Conservation (phyloP, 352 stramenopile genomes). For the Pythium vanterpoolii region DNA sequence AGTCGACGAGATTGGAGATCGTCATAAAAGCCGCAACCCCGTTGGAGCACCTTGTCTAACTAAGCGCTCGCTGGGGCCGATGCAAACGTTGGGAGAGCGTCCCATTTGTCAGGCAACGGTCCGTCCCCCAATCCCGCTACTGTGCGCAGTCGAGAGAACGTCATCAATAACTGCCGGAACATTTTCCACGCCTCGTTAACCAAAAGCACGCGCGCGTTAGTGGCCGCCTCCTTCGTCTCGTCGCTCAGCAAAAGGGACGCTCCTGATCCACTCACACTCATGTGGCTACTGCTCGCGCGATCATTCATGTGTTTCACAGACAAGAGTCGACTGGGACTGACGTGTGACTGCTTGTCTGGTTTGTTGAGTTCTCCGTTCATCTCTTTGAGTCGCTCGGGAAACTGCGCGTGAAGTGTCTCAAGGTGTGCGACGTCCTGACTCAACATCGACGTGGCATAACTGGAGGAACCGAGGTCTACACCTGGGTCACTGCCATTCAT, state of each 20-base stretch:
- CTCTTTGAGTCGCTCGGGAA: conserved; percentile 47
- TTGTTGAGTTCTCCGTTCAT: conserved; percentile 35
- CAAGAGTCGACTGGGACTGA: background rate
- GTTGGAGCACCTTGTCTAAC: background rate
- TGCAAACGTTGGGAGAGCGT: background rate
- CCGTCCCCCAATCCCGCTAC: conserved; percentile 47
- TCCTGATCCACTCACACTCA: conserved; percentile 14
- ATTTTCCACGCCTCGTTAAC: conserved; percentile 74
- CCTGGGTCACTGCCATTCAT: conserved; percentile 26
- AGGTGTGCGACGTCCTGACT: conserved; percentile 72
- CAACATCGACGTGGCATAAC: conserved; percentile 34
- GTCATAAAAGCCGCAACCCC: too few species aligned
- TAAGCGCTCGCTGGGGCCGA: background rate
- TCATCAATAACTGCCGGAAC: conserved; percentile 66
- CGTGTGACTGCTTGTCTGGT: conserved; percentile 5
- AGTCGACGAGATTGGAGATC: too few species aligned
- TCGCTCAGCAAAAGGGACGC: conserved; percentile 29
- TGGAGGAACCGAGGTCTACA: conserved; percentile 56
- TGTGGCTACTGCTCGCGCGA: conserved; percentile 9
- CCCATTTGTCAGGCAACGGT: conserved; percentile 62
- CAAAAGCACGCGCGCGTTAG: conserved; percentile 26
- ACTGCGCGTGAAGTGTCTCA: conserved; percentile 47
- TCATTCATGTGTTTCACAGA: conserved; percentile 15
- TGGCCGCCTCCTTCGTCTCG: conserved; percentile 23
- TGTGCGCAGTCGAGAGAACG: conserved; percentile 51